These are phyloP conservation scores for Beverwykella pulmonaria DNA, from an alignment of 495 filamentous ascomycete species.

Conservation along the genomic window DNA sequence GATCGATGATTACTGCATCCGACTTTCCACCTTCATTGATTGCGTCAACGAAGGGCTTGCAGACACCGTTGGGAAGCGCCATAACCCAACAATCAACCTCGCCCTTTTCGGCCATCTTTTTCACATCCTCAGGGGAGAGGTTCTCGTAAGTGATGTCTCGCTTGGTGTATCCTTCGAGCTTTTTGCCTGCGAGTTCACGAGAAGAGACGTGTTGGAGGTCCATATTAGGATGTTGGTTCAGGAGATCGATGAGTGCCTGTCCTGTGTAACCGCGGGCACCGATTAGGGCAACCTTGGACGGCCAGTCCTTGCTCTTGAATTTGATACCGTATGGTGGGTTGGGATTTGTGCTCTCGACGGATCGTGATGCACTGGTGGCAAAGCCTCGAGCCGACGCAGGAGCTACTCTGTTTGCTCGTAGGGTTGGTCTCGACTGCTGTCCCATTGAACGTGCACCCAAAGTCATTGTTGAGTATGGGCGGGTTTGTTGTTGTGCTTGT, in stretches of 20 bases:
- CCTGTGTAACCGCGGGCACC: constrained; percentile 96
- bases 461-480: constrained; percentile 37
- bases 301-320: constrained; percentile 80
- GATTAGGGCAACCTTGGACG: constrained; percentile 85
- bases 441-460: constrained; percentile 18
- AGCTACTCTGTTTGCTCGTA: constrained; percentile 3
- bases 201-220: constrained; percentile 93
- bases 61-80: constrained; percentile 96
- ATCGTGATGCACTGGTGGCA: constrained; percentile 48
- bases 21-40: constrained; percentile 72
- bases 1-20: constrained; percentile 84
- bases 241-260: constrained; percentile 84
- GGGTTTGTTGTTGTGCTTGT: constrained; percentile 42
- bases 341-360: constrained; percentile 73
- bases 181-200: constrained; percentile 87
- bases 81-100: constrained; percentile 98
- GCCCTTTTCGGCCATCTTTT: constrained; percentile 85
- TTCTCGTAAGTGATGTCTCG: constrained; percentile 94
- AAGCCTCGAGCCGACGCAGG: constrained; percentile 49
- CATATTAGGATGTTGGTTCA: constrained; percentile 91
- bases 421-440: constrained; percentile 19
- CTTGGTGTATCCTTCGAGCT: constrained; percentile 89
- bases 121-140: constrained; percentile 83
- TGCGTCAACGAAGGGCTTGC: constrained; percentile 93
- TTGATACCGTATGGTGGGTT: constrained; percentile 95